Evolutionary conservation across 2,329 filamentous ascomycete genomes (phyloP), one percentile per base, ranked within the genome.

Genomic region (Parasarocladium wereldwijsianum): DNA sequence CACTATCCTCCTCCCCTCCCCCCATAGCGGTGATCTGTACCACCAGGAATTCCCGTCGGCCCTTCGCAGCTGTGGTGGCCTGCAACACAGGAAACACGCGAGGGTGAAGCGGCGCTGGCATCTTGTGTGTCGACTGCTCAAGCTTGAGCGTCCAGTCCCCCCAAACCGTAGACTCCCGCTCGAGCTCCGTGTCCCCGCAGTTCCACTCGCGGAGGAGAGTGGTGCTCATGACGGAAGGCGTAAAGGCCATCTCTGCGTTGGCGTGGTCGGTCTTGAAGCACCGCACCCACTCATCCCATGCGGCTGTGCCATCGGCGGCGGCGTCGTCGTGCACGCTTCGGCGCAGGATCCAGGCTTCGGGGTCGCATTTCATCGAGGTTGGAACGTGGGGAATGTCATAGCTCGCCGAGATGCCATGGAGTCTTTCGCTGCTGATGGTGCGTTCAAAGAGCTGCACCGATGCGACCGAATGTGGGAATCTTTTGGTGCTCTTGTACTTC

Each of bases 81-180:
- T 81, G 69, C 29, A 84, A 47, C 3, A 76, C 70, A 11, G 73
- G 64, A 40, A 84, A 85, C 3, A 69, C 64, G 29, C 79, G 70
- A 37, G 74, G 65, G 34, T 62, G 60, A 6, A 83, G 55, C n/a
- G 70, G 60, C 3, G 59, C 54, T 0, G 66, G 65, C 31, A 84
- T 60, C 26, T 59, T 58, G 47, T 84, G 78, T 32, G 64, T 64
- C 61, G 79, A 78, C 53, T 82, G 73, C 37, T 66, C 64, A 14
- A 79, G 54, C 40, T 45, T 43, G 12, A 74, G 49, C 18, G 52
- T 54, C 41, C 70, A 63, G 25, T 57, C 46, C 1, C 42, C 50
- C 65, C 66, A 74, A 14, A 33, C 44, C 29, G 21, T 19, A 13
- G 18, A 21, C 11, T 13, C 22, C n/a, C 25, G 23, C 12, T 49